These are phyloP conservation scores for Stenocarpella maydis DNA, from an alignment of 2,329 filamentous ascomycete genomes.

Conservation along the genomic window DNA sequence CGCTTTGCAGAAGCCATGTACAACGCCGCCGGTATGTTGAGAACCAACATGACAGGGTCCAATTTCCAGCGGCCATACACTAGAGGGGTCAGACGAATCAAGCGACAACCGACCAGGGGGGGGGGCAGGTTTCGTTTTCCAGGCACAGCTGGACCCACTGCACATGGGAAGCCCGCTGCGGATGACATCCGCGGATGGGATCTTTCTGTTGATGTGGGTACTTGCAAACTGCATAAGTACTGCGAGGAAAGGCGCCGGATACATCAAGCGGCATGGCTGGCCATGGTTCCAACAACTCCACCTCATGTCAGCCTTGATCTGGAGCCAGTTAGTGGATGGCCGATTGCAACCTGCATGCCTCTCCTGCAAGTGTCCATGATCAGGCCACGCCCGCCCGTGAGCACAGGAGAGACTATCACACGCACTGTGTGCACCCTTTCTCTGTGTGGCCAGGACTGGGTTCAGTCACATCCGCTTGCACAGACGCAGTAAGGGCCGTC, in stretches of 20 bases:
- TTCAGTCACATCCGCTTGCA: slow-evolving; percentile 30
- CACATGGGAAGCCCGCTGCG: too few relatives aligned
- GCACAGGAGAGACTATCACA: not conserved
- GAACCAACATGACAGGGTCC: too few relatives aligned
- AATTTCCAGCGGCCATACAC: too few relatives aligned
- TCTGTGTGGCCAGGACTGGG: slow-evolving; percentile 1
- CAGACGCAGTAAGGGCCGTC: slow-evolving; percentile 19
- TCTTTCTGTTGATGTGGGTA: too few relatives aligned
- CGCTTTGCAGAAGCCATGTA: too few relatives aligned
- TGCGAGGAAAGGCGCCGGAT: not conserved
- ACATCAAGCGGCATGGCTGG: not conserved
- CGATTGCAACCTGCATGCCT: slow-evolving; percentile 10
- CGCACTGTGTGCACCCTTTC: not conserved
- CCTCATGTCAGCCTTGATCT: slow-evolving; percentile 27
- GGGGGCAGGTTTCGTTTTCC: too few relatives aligned
- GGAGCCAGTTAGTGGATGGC: slow-evolving; percentile 6
- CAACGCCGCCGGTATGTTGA: too few relatives aligned
- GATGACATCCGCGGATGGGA: too few relatives aligned
- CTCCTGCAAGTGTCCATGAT: not conserved
- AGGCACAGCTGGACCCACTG: too few relatives aligned
- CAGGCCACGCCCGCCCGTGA: slow-evolving; percentile 20
- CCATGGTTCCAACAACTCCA: not conserved
- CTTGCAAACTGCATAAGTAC: too few relatives aligned
- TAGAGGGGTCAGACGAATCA: too few relatives aligned
- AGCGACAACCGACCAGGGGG: too few relatives aligned